Conservation (phyloP, 192 early-diverging fungal genomes). For the Kappamyces sp. region DNA sequence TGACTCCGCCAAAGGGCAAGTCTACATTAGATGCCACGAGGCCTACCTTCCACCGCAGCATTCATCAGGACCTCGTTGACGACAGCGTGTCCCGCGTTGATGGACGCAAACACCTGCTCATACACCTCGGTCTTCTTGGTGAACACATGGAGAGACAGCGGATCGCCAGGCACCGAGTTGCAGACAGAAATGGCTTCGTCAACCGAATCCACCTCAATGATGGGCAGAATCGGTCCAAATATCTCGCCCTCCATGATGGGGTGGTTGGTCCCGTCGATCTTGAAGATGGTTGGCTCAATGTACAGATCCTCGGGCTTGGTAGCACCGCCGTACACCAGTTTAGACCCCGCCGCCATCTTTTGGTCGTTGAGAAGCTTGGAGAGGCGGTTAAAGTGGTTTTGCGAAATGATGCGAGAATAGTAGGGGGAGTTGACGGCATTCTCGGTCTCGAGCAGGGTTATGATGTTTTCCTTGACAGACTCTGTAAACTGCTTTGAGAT, state of each 20-base stretch:
- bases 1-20: slow-evolving; percentile 85
- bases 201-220: slow-evolving; percentile 45
- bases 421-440: slow-evolving; percentile 23
- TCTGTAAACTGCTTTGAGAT: slow-evolving; percentile 44
- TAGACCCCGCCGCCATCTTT: slow-evolving; percentile 15
- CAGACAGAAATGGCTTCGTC: slow-evolving; percentile 34
- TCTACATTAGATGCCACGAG: slow-evolving; percentile 8
- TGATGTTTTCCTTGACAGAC: too few species aligned
- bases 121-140: slow-evolving; percentile 40
- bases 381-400: slow-evolving; percentile 66
- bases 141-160: slow-evolving; percentile 74
- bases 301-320: slow-evolving; percentile 56
- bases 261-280: slow-evolving; percentile 33
- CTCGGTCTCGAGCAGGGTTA: too few species aligned
- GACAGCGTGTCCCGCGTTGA: slow-evolving; percentile 66
- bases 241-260: slow-evolving; percentile 74
- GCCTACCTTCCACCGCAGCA: slow-evolving; percentile 16
- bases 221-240: slow-evolving; percentile 87
- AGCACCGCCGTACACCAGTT: slow-evolving; percentile 53
- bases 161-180: slow-evolving; percentile 48
- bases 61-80: slow-evolving; percentile 80
- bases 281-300: slow-evolving; percentile 77
- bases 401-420: slow-evolving; percentile 68
- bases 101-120: slow-evolving; percentile 58
- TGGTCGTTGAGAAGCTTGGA: slow-evolving; percentile 44